Evolutionary conservation across 129 eudicot genomes (phyloP), one percentile per base, ranked within the genome.

Genomic region (Silybum marianum): DNA sequence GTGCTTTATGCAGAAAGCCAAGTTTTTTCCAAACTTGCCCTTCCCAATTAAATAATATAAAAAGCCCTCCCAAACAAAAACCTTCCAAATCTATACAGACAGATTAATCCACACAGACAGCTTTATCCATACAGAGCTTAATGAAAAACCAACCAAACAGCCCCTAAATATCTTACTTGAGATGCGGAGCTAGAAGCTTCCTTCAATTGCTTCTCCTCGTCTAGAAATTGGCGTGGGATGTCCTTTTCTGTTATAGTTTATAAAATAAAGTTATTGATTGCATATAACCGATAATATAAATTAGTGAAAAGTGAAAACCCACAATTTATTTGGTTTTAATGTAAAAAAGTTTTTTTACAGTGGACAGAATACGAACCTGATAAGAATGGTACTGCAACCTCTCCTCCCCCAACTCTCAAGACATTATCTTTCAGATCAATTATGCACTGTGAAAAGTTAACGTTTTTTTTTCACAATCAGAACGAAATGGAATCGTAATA

Each of bases 351-450:
- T 10, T 19, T 63, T 63, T 10, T 1, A 65, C 14, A 22, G 18
- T 65, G 69, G 12, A 9, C 69, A 2, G 69, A 65, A 65, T 6
- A 76, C 32, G 28, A 79, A 91, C 93, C 93, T 76, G 80, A 82
- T 81, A 89, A 74, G 79, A 91, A 91, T 48, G 93, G 93, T 72
- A 91, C 97, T 11, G 97, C 85, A 78, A 91, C 93, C 89, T 91
- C 97, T 44, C 92, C 93, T 73, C 93, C 93, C 38, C 93, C 97
- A 84, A 91, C 89, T 88, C 97, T 88, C 81, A 91, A 48, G 14
- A 91, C 92, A 73, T 88, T 91, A 9, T 91, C 97, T 80, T 91
- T 91, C 80, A 91, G 85, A 89, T 91, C 97, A 79, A 91, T 91
- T 40, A 83, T 84, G 89, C 97, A 91, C 90, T 91, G 88, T 82